Evolutionary conservation across 1,284 basidiomycete genomes (phyloP), one percentile per base, ranked within the genome.

Genomic region (Heliocybe sulcata): DNA sequence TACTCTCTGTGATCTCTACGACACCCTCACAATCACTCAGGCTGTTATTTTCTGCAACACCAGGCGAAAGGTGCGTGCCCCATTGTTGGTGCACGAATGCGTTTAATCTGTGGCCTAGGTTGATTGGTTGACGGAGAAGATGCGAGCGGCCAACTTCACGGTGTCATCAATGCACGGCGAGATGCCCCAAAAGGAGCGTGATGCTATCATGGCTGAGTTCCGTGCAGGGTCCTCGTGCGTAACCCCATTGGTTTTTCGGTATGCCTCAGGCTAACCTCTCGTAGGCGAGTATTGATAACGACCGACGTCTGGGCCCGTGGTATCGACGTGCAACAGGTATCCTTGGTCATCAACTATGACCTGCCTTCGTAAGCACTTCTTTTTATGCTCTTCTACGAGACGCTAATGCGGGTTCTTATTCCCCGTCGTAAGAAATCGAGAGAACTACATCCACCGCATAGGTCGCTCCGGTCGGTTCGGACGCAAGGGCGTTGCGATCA

Each of bases 41-140:
- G 96, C 97, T 26, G 96, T 99, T 70, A 98, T 99, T 67, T 99
- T 99, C 79, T 99, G 97, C 77, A 99, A 99, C 77, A 99, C 96
- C 3, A 81, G 94, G 63, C 82, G 96, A 75, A 99, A 99, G 87
- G 90, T 87, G 54, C 33, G 76, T 61, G 20, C 45, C 22, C 53
- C 35, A 22, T 52, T 16, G 4, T 25, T 25, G 48, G 52, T 33
- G 19, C 20, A 6, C 2, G 4, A 47, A 26, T 53, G 11, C 49
- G 26, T 51, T 14, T 38, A 2, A n/a, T 20, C 27, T 33, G 19
- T 57, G 26, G 52, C 31, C 60, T n/a, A 90, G 90, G 96, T 99
- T 56, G 97, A 99, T 69, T 99, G 97, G 96, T 71, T 99, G 55
- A 97, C 96, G 38, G 94, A 98, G 73, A 99, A 99, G 75, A 95